A percentile compares a stretch with the other conserved stretches of the same genome.
These are phyloP conservation scores for Sporothrix euskadiensis DNA, from an alignment of 2,329 filamentous ascomycete species.

Conservation along the genomic window DNA sequence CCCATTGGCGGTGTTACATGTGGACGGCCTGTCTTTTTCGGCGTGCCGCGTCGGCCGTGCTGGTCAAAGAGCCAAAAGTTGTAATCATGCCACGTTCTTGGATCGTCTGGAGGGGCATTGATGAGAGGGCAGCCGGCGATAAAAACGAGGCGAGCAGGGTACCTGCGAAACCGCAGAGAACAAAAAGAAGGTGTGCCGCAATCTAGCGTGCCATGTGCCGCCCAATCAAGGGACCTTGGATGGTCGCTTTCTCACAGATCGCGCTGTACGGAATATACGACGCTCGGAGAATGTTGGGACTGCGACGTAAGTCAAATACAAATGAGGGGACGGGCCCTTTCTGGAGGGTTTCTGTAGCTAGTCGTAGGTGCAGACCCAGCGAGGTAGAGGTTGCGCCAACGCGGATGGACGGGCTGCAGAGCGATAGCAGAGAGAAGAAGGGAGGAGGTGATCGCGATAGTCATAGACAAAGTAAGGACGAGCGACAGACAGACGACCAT, in stretches of 20 bases:
- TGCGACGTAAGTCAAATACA: background rate
- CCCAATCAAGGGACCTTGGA: conserved; percentile 19
- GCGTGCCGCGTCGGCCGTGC: conserved; percentile 12
- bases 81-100: background rate
- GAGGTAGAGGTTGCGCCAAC: background rate
- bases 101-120: background rate
- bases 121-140: background rate
- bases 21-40: conserved; percentile 23
- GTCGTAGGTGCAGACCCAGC: background rate
- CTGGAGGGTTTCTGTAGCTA: background rate
- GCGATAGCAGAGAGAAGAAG: background rate
- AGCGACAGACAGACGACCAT: background rate
- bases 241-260: background rate
- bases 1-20: conserved; percentile 14
- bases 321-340: background rate
- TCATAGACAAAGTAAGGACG: background rate
- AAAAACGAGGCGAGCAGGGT: background rate
- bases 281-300: background rate
- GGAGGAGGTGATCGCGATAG: background rate
- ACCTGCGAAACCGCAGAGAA: conserved; percentile 4
- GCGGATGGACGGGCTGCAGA: background rate
- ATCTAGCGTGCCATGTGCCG: conserved; percentile 12
- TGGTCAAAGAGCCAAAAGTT: background rate
- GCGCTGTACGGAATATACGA: conserved; percentile 10
- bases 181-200: conserved; percentile 19